Percentiles rank a stretch among this genome's conserved stretches.
Conservation (phyloP, 225 moss, liverwort and hornwort genomes). For the Sphagnum tenellum region DNA sequence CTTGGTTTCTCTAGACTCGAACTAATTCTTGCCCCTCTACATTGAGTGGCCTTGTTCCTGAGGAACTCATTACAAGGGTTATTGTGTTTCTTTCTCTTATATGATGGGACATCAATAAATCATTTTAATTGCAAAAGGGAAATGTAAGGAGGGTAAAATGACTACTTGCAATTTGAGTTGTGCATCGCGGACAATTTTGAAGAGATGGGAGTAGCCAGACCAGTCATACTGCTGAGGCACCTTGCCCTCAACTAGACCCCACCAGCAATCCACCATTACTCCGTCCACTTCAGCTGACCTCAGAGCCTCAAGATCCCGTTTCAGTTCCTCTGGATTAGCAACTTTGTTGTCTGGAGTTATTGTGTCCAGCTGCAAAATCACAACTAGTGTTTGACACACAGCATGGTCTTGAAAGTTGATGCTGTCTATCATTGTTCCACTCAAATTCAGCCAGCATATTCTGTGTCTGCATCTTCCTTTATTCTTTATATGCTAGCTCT, state of each 20-base stretch:
- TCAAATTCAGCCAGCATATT: no score
- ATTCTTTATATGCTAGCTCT: neutral
- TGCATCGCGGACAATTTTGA: conserved; percentile 31
- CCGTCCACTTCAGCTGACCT: conserved; percentile 39
- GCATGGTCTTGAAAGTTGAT: no score
- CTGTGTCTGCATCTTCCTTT: no score
- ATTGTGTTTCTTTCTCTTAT: no score
- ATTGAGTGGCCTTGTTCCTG: no score
- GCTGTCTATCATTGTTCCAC: no score
- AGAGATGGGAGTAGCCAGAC: conserved; percentile 35
- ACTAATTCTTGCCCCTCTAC: no score
- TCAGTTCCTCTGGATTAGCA: conserved; percentile 18
- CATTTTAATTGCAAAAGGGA: no score
- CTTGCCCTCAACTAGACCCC: conserved; percentile 38
- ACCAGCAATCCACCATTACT: conserved; percentile 53
- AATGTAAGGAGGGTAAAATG: neutral
- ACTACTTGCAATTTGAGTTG: conserved; percentile 35
- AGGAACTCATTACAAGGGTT: no score
- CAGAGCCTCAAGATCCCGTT: conserved; percentile 22
- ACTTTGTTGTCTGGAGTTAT: conserved; percentile 30
- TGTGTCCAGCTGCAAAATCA: conserved; percentile 21
- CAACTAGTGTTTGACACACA: neutral
- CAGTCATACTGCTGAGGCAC: conserved; percentile 32
- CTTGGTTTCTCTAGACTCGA: no score
- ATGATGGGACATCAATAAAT: no score